Evolutionary conservation across 352 stramenopile genomes (phyloP).

Genomic region (Phytophthora kernoviae): DNA sequence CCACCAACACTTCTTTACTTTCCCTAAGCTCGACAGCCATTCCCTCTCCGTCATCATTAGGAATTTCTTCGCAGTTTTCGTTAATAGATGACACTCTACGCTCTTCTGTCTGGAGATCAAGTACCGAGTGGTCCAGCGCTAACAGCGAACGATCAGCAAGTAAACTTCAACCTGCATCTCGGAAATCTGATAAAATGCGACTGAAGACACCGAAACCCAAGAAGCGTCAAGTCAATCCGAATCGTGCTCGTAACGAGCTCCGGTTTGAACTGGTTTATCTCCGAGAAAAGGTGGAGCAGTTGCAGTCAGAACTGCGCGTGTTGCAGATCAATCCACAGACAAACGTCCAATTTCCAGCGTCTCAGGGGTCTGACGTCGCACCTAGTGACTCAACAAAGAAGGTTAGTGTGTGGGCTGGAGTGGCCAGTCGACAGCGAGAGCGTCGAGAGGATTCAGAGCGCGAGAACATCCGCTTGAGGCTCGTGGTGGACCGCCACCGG

Average conservation of each 20-base stretch:
- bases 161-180: too few relatives aligned
- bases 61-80: too few relatives aligned
- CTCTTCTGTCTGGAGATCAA: background rate
- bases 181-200: background rate
- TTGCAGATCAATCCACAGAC: constrained; percentile 21
- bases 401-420: background rate
- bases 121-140: background rate
- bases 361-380: background rate
- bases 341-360: too few relatives aligned
- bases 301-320: constrained; percentile 59
- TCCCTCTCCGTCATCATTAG: too few relatives aligned
- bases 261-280: constrained; percentile 77
- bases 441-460: constrained; percentile 23
- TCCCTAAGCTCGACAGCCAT: background rate
- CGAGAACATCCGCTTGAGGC: constrained; percentile 36
- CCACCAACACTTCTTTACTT: background rate
- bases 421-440: constrained; percentile 17
- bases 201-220: constrained; percentile 15
- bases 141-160: too few relatives aligned
- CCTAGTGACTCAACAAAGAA: background rate
- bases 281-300: constrained; percentile 65
- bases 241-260: constrained; percentile 35
- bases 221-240: constrained; percentile 35
- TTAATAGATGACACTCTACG: background rate
- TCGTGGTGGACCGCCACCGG: constrained; percentile 29